These are phyloP conservation scores for Boletellus emodensis DNA, from an alignment of 768 basidiomycete genomes.

Conservation along the genomic window DNA sequence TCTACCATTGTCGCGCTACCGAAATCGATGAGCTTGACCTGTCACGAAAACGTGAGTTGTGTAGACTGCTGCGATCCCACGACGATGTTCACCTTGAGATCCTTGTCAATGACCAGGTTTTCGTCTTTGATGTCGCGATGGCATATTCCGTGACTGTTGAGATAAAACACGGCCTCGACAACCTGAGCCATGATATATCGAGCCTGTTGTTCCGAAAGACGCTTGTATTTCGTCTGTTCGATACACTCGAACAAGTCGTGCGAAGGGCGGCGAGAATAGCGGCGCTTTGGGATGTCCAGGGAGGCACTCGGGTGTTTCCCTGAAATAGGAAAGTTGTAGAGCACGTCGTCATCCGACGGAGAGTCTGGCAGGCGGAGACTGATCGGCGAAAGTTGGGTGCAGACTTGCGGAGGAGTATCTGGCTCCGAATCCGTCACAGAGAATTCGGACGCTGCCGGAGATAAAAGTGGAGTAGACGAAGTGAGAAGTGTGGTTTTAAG, in stretches of 20 bases:
- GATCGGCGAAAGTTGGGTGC: constrained; percentile 21
- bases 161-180: constrained; percentile 77
- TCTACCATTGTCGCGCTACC: constrained; percentile 82
- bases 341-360: constrained; percentile 7
- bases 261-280: constrained; percentile 67
- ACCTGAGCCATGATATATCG: constrained; percentile 84
- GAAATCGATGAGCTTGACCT: constrained; percentile 96
- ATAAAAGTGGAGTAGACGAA: constrained; percentile 50
- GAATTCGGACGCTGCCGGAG: constrained; percentile 50
- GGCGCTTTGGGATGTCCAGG: constrained; percentile 32
- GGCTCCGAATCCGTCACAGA: constrained; percentile 43
- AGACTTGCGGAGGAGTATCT: constrained; percentile 40
- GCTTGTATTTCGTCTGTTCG: constrained; percentile 77
- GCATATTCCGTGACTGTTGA: constrained; percentile 78
- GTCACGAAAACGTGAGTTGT: constrained; percentile 13
- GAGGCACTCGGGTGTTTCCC: constrained; percentile 9
- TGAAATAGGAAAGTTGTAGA: constrained; percentile 5
- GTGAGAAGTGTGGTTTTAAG: constrained; percentile 22
- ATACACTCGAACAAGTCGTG: constrained; percentile 96
- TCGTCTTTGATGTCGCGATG: constrained; percentile 99
- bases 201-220: constrained; percentile 73
- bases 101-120: constrained; percentile 76
- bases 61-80: background rate
- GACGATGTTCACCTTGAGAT: constrained; percentile 53
- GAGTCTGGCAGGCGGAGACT: constrained; percentile 16